A percentile compares a stretch with the other conserved stretches of the same genome.
Evolutionary conservation across 306 rosid species (phyloP).

Genomic region (Cucurbita argyrosperma): DNA sequence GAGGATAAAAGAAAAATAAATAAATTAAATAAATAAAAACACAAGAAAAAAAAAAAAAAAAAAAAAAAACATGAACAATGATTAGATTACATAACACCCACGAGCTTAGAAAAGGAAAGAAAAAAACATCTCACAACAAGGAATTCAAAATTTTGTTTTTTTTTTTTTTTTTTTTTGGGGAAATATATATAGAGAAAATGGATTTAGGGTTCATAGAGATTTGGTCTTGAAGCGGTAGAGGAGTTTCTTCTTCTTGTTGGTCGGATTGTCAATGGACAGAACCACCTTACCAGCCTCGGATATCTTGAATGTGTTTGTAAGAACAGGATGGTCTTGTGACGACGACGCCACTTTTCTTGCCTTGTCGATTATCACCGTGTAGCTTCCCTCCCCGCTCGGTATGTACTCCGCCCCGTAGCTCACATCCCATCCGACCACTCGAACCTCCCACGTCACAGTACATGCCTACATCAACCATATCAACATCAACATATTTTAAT

Average conservation of each 20-base stretch:
- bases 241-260: slow-evolving; percentile 69
- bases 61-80: not conserved
- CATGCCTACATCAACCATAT: slow-evolving; percentile 14
- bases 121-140: not conserved
- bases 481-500: not conserved
- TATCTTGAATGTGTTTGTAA: slow-evolving; percentile 30
- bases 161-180: not conserved
- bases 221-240: slow-evolving; percentile 61
- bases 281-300: slow-evolving; percentile 62
- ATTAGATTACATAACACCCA: not conserved
- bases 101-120: not conserved
- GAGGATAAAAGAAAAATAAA: not conserved
- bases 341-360: slow-evolving; percentile 26
- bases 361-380: slow-evolving; percentile 56
- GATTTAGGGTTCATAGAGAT: not conserved
- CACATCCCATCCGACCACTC: slow-evolving; percentile 71
- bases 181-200: not conserved
- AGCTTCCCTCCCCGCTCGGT: slow-evolving; percentile 46
- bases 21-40: not conserved
- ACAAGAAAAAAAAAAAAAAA: not conserved
- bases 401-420: slow-evolving; percentile 60
- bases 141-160: not conserved
- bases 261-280: slow-evolving; percentile 38
- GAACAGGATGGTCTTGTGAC: slow-evolving; percentile 20
- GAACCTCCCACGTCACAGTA: slow-evolving; percentile 41